A percentile compares a stretch with the other conserved stretches of the same genome.
phyloP scores from a whole-genome alignment of 257 asterid species.

The Dorcoceras hygrometricum region DNA sequence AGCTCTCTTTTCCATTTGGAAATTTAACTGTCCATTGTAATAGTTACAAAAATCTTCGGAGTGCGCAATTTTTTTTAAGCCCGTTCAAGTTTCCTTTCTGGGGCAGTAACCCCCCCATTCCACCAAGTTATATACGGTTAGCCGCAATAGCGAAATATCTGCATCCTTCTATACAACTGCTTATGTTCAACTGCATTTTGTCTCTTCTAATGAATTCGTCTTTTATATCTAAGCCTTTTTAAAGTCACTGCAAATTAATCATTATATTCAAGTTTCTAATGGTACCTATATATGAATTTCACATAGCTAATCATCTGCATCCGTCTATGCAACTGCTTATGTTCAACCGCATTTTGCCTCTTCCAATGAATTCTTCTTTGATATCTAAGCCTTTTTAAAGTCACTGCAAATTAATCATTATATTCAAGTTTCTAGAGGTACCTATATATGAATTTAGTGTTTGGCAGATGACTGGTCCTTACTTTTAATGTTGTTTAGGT shows the following conservation, averaged over 20 bases:
- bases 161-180: conserved; percentile 11
- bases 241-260: neutral
- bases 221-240: conserved; percentile 1
- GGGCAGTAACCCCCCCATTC: neutral
- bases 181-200: conserved; percentile 8
- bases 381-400: neutral
- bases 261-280: neutral
- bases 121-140: neutral
- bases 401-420: neutral
- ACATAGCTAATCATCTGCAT: neutral
- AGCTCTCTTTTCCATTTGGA: neutral
- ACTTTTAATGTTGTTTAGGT: conserved; percentile 39
- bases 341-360: conserved; percentile 10
- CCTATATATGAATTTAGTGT: conserved; percentile 11
- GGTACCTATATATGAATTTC: conserved; percentile 4
- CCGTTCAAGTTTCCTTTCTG: too few relatives aligned
- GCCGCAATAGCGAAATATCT: neutral
- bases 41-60: neutral
- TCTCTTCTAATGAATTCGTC: conserved; percentile 9
- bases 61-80: neutral
- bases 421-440: neutral
- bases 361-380: neutral
- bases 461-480: conserved; percentile 13
- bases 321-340: conserved; percentile 10
- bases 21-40: too few relatives aligned